Conservation (phyloP, 768 basidiomycete genomes). For the Cubamyces sp. region DNA sequence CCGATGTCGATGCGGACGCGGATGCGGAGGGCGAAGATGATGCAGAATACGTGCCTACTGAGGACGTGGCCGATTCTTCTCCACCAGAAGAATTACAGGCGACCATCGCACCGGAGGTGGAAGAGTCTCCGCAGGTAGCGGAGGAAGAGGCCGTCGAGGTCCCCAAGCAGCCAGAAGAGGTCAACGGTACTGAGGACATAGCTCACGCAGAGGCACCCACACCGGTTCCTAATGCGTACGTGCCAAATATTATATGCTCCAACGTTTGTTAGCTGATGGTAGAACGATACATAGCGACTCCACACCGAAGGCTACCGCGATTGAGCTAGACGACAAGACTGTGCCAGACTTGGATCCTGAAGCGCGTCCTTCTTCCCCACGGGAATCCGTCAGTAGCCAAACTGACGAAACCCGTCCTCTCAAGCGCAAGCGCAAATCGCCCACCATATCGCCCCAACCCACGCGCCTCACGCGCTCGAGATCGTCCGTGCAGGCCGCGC, state of each 20-base stretch:
- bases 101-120: background rate
- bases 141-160: background rate
- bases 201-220: background rate
- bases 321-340: background rate
- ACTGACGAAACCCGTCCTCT: constrained; percentile 8
- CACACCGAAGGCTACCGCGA: background rate
- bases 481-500: constrained; percentile 24
- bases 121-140: background rate
- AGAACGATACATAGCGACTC: background rate
- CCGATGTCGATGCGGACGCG: constrained; percentile 3
- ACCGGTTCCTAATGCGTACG: background rate
- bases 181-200: background rate
- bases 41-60: constrained; percentile 19
- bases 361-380: constrained; percentile 4
- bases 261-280: too few relatives aligned
- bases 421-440: constrained; percentile 34
- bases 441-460: constrained; percentile 1
- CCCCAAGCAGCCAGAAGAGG: background rate
- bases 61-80: background rate
- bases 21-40: constrained; percentile 30
- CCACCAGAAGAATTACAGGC: background rate
- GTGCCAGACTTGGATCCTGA: background rate
- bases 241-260: too few relatives aligned
- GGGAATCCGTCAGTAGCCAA: constrained; percentile 11
- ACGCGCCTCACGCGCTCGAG: constrained; percentile 30